Base-by-base conservation (phyloP, 75 land plant species). In the Pseudotsuga menziesii region DNA sequence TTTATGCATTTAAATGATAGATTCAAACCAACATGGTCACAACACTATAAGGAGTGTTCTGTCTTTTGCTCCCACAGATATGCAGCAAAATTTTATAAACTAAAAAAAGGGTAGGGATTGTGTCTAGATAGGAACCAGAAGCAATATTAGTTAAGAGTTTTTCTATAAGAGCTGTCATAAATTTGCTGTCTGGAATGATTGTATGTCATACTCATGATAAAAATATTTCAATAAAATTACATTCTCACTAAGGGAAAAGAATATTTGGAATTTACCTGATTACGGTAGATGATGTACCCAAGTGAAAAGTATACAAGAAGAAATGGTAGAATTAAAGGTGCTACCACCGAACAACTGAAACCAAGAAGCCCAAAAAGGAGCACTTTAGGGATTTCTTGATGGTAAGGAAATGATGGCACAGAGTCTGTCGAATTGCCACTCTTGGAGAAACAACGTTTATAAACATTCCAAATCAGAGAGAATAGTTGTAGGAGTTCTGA, bases 281-380 rank as follows among this genome's bases (percentile, higher is more conserved):
- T 96, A 17, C 90, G 88, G 35, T 89, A 96, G 4, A 96, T 90
- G 32, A 96, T 82, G 75, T 86, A 94, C 71, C 93, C 99, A 70
- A 94, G 84, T 7, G 84, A 69, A 74, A 89, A 92, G 83, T 92
- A 96, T 54, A 94, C 78, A 81, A 96, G 84, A 78, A 96, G 82
- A 79, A 96, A 83, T 12, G 99, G 99, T 56, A 89, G 83, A 32
- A 96, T 85, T 29, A 96, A 69, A 56, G 98, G 99, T 17, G 98
- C 88, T 79, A 96, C 78, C 36, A 94, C 79, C 3, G 95, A 81
- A 75, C 89, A 96, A 26, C 85, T 89, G 56, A 96, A 89, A 23
- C 99, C 99, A 71, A 96, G 72, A 22, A 96, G 83, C 17, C 89
- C 90, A 72, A 96, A 92, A n/a, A 96, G 79, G 19, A 92, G 89